These are phyloP conservation scores for Sungouiozyma ichnusensis DNA, from an alignment of 805 yeast genomes.

Conservation along the genomic window DNA sequence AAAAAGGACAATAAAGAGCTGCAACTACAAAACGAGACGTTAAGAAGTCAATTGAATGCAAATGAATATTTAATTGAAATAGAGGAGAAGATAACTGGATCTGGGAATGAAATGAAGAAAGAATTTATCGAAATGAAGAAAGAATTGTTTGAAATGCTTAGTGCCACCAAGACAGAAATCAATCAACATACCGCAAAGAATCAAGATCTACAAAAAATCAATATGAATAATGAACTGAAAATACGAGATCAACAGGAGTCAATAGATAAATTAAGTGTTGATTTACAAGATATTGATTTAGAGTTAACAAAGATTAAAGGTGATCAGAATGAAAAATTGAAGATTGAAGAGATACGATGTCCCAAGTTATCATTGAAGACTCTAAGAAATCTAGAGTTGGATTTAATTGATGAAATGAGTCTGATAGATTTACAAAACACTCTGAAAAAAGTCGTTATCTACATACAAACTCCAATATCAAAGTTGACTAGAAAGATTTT, in stretches of 20 bases:
- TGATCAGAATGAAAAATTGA: background rate
- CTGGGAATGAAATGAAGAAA: background rate
- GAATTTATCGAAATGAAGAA: background rate
- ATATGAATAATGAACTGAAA: background rate
- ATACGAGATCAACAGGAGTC: background rate
- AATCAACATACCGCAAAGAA: background rate
- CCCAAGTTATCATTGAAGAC: conserved; percentile 1
- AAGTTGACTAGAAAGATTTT: conserved; percentile 21
- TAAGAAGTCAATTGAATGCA: too few species aligned
- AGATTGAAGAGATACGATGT: conserved; percentile 2
- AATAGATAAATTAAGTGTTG: background rate
- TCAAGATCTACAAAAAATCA: background rate
- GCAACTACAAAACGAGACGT: background rate
- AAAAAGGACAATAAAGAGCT: background rate
- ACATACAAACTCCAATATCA: conserved; percentile 26
- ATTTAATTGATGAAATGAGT: conserved; percentile 23
- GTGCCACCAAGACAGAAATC: background rate
- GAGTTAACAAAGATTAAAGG: conserved; percentile 2
- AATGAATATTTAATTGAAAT: too few species aligned
- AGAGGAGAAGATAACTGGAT: background rate
- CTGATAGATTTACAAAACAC: conserved; percentile 26
- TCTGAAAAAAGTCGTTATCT: conserved; percentile 27
- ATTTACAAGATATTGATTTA: background rate
- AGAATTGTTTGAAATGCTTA: background rate
- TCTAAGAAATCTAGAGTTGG: conserved; percentile 6